Base-by-base conservation (phyloP, 768 basidiomycete species). In the Auricularia sp. region DNA sequence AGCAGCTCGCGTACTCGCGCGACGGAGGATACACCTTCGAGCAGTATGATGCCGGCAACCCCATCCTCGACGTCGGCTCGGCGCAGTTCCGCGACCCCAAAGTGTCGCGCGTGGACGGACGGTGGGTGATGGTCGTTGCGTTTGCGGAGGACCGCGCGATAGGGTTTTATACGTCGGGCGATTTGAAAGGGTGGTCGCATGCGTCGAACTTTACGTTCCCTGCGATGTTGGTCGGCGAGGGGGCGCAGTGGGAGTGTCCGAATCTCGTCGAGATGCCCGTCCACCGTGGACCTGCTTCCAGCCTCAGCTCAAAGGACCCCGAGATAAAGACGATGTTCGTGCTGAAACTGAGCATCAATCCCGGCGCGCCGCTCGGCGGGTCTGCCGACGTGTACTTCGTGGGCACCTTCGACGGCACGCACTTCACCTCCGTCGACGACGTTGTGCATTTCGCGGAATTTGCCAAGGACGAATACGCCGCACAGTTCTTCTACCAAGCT, bases 11-110 rank as follows among this genome's bases (percentile, higher is more conserved):
- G 16, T 73, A 69, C 63, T 70, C 69, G 8, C 39, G 45, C 44
- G 73, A 74, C 54, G 67, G 69, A 16, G 73, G 73, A 0, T 68
- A 68, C 47, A 67, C 69, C 4, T 74, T 73, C 68, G 66, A 63
- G 2, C 44, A 45, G 3, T 74, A 72, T 64, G 63, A 63, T 18
- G 13, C 4, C 13, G 66, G 67, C 6, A 71, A 71, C 62, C 73
- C 73, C 1, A 70, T 74, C 24, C 51, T 74, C 62, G 64, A 69
- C 59, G 63, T 71, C 63, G 62, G 61, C 18, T 63, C 62, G 0
- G 68, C 62, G 6, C 71, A 74, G 37, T 72, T 74, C 66, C 64
- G 73, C 35, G 73, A 74, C 65, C 73, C 73, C 1, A 73, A 74
- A 61, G 70, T 42, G 3, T 73, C 24, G 66, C 71, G 44, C 68